Percentiles rank a stretch among this genome's conserved stretches.
These are phyloP conservation scores for Metschnikowia lunata DNA, from an alignment of 805 yeast species.

Conservation along the genomic window DNA sequence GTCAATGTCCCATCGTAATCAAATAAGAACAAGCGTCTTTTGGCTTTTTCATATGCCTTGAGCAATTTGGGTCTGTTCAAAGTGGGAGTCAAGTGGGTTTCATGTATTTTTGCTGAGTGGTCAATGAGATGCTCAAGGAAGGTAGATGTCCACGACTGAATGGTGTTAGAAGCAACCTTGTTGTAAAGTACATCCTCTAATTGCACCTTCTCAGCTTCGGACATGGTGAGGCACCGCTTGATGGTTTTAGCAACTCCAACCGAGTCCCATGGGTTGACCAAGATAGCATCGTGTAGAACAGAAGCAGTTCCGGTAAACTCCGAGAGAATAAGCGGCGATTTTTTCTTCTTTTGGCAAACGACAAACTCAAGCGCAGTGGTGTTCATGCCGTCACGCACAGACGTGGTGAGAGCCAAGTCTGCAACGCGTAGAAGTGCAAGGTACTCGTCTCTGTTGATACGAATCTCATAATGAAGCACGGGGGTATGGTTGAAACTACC, in stretches of 20 bases:
- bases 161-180: conserved; percentile 64
- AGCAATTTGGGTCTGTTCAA: conserved; percentile 66
- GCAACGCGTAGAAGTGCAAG: conserved; percentile 84
- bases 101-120: conserved; percentile 35
- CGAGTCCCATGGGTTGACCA: conserved; percentile 96
- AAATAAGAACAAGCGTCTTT: conserved; percentile 75
- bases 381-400: conserved; percentile 94
- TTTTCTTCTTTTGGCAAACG: conserved; percentile 70
- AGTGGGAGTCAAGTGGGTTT: conserved; percentile 60
- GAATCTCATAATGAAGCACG: conserved; percentile 87
- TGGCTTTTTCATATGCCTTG: conserved; percentile 54
- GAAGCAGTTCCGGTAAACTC: conserved; percentile 91
- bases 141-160: conserved; percentile 73
- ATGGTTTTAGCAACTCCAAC: conserved; percentile 88
- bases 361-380: conserved; percentile 92
- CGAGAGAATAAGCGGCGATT: conserved; percentile 76
- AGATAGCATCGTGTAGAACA: conserved; percentile 64
- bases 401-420: conserved; percentile 82
- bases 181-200: conserved; percentile 55
- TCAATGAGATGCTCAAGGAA: conserved; percentile 50
- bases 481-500: conserved; percentile 84
- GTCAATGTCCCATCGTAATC: conserved; percentile 98
- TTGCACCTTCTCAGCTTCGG: conserved; percentile 39
- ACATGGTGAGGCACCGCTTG: conserved; percentile 59
- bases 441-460: conserved; percentile 84